Evolutionary conservation across 164 flowering plant genomes (phyloP).

Genomic region (Dillenia suffruticosa): DNA sequence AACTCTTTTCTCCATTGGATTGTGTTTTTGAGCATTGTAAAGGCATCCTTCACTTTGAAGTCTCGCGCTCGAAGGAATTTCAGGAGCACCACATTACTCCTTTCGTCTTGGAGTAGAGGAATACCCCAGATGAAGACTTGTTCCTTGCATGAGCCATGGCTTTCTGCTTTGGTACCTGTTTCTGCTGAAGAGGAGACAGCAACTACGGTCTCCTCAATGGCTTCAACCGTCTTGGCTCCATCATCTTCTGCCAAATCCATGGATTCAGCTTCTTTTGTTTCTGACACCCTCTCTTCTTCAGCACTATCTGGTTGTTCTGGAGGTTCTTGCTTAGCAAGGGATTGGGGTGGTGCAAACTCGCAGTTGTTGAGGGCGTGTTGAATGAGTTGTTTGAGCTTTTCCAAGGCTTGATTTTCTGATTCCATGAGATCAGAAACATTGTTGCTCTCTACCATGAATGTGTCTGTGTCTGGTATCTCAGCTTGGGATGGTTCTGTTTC

Average conservation of each 20-base stretch:
- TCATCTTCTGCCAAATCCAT: slow-evolving; percentile 12
- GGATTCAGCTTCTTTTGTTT: slow-evolving; percentile 8
- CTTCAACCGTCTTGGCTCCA: slow-evolving; percentile 69
- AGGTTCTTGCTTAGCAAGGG: slow-evolving; percentile 24
- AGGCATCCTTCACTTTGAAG: slow-evolving; percentile 82
- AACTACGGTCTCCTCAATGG: slow-evolving; percentile 61
- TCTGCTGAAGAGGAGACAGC: slow-evolving; percentile 25
- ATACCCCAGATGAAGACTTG: slow-evolving; percentile 74
- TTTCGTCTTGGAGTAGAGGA: slow-evolving; percentile 61
- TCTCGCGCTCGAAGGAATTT: slow-evolving; percentile 90
- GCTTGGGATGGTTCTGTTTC: slow-evolving; percentile 19
- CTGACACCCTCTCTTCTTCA: slow-evolving; percentile 7
- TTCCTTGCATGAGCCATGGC: slow-evolving; percentile 1
- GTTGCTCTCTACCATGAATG: slow-evolving; percentile 83
- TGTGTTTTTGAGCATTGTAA: slow-evolving; percentile 75
- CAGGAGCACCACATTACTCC: slow-evolving; percentile 66
- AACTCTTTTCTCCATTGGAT: slow-evolving; percentile 80
- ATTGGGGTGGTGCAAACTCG: slow-evolving; percentile 56
- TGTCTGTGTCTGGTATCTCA: slow-evolving; percentile 44
- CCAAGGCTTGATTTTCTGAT: slow-evolving; percentile 72
- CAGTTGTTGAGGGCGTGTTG: slow-evolving; percentile 64
- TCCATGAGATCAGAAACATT: slow-evolving; percentile 70
- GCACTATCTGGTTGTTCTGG: slow-evolving; percentile 3
- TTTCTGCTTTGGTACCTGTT: slow-evolving; percentile 18
- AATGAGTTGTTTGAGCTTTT: slow-evolving; percentile 64